Evolutionary conservation across 345 rosid species (phyloP).

Genomic region (Conringia planisiliqua): DNA sequence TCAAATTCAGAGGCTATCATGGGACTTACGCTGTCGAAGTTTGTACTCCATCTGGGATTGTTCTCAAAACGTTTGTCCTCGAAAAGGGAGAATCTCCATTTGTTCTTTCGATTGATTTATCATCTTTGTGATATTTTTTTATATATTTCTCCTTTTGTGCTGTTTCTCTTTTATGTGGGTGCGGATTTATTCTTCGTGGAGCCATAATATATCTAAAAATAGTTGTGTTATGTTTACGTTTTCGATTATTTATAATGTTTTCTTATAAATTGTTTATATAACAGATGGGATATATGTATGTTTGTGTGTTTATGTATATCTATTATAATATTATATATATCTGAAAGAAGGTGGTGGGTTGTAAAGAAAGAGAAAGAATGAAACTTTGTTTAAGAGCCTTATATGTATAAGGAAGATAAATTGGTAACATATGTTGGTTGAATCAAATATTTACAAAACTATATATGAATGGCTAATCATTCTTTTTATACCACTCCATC

Average conservation of each 20-base stretch:
- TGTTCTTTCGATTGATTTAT: conserved; percentile 45
- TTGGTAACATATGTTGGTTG: no score
- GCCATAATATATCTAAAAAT: neutral
- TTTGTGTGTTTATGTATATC: no score
- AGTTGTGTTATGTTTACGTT: neutral
- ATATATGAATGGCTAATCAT: no score
- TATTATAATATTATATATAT: no score
- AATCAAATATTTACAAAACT: no score
- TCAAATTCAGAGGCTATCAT: conserved; percentile 64
- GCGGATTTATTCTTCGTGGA: neutral
- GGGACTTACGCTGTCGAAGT: conserved; percentile 65
- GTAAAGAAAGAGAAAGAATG: no score
- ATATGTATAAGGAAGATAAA: no score
- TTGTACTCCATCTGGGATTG: conserved; percentile 36
- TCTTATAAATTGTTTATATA: no score
- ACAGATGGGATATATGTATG: no score
- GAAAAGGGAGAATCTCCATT: conserved; percentile 59
- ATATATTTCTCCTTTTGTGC: neutral
- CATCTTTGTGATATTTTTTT: conserved; percentile 27
- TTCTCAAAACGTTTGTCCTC: conserved; percentile 52
- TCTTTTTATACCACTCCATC: no score
- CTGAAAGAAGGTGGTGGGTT: no score
- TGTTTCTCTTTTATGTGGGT: neutral
- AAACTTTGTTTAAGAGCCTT: no score
- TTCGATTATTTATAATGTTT: neutral